A percentile compares a stretch with the other conserved stretches of the same genome.
Conservation (phyloP, 768 basidiomycete genomes). For the Hygrophorus russula region DNA sequence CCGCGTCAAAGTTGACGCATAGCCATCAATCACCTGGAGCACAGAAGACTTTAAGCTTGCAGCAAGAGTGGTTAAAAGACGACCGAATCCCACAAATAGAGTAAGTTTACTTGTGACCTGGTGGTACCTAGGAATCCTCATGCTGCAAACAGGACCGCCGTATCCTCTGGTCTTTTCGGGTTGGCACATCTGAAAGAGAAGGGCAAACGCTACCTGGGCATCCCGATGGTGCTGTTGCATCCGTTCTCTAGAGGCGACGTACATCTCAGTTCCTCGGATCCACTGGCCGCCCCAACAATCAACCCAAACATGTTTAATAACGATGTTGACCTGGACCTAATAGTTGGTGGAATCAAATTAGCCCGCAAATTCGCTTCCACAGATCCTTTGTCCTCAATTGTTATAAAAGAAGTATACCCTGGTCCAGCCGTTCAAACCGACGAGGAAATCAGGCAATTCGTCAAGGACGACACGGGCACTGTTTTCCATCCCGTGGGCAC, state of each 20-base stretch:
- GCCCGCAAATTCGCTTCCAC: too few species aligned
- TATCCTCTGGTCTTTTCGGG: too few species aligned
- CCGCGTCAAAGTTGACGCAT: not conserved
- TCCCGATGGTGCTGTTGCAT: conserved; percentile 19
- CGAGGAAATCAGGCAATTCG: conserved; percentile 8
- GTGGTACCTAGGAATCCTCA: too few species aligned
- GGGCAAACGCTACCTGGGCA: too few species aligned
- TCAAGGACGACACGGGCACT: conserved; percentile 6
- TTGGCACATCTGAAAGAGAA: too few species aligned
- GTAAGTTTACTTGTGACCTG: too few species aligned
- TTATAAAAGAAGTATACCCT: conserved; percentile 8
- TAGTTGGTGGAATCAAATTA: conserved; percentile 15
- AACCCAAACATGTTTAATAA: conserved; percentile 29
- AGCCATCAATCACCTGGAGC: not conserved
- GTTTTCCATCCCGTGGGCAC: conserved; percentile 17
- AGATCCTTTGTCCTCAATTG: not conserved
- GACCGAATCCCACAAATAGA: not conserved
- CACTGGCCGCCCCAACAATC: conserved; percentile 28
- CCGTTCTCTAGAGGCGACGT: conserved; percentile 29
- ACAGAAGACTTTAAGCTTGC: not conserved
- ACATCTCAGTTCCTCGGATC: conserved; percentile 26
- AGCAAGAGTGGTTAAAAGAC: conserved; percentile 2
- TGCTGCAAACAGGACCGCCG: too few species aligned
- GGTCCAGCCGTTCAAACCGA: conserved; percentile 6
- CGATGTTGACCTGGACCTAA: conserved; percentile 10